phyloP scores from a whole-genome alignment of 306 rosid species.

The Acacia melanoxylon region DNA sequence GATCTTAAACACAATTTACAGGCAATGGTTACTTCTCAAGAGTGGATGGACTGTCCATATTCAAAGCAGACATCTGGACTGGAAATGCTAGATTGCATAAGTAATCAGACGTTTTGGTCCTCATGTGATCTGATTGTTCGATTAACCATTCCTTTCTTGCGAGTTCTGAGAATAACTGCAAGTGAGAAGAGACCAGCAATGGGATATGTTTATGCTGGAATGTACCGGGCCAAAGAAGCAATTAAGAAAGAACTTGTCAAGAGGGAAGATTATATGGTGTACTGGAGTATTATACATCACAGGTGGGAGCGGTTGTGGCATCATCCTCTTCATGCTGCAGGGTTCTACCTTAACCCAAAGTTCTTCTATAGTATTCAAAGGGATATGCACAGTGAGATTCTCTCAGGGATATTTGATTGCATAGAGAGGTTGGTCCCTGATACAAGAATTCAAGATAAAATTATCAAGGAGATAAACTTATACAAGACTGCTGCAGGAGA shows the following conservation, averaged over 20 bases:
- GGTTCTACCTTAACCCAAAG: constrained; percentile 88
- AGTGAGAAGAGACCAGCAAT: constrained; percentile 84
- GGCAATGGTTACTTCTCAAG: constrained; percentile 85
- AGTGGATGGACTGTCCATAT: constrained; percentile 79
- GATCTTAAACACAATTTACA: constrained; percentile 79
- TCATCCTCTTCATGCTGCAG: constrained; percentile 89
- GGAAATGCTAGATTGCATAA: constrained; percentile 72
- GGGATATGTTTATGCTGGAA: constrained; percentile 84
- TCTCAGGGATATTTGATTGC: constrained; percentile 82
- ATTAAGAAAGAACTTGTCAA: constrained; percentile 73
- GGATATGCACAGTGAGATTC: constrained; percentile 58
- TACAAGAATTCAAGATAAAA: constrained; percentile 80
- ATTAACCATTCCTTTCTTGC: constrained; percentile 76
- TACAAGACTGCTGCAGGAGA: constrained; percentile 80
- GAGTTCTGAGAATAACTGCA: constrained; percentile 58
- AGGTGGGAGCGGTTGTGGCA: constrained; percentile 76
- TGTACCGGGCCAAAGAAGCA: constrained; percentile 77
- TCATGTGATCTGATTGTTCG: constrained; percentile 62
- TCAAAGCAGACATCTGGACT: constrained; percentile 81
- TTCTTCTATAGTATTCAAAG: constrained; percentile 81
- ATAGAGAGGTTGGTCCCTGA: constrained; percentile 88
- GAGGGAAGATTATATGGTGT: constrained; percentile 76
- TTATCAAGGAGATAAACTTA: constrained; percentile 73
- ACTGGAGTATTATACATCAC: constrained; percentile 87
- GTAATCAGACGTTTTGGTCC: constrained; percentile 86